phyloP scores from a whole-genome alignment of 1,284 basidiomycete species.

The Uromyces viciae-fabae region DNA sequence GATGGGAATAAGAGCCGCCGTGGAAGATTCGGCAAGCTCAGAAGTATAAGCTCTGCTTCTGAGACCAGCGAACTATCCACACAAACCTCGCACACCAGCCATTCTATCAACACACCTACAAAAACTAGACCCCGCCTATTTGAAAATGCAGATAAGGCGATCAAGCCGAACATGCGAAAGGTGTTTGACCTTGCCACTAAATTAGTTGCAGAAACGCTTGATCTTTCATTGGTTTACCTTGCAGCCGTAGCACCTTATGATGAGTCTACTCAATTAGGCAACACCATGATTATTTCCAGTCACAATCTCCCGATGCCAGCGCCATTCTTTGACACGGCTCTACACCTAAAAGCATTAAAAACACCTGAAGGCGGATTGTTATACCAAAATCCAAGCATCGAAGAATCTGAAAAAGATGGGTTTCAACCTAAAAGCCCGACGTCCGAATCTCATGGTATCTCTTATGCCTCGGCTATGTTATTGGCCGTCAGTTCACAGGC shows the following conservation, averaged over 20 bases:
- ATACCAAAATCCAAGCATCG: conserved; percentile 49
- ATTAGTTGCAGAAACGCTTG: conserved; percentile 48
- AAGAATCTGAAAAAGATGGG: conserved; percentile 22
- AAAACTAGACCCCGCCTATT: conserved; percentile 24
- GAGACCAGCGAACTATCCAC: conserved; percentile 14
- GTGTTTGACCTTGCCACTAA: conserved; percentile 50
- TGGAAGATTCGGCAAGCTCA: not conserved
- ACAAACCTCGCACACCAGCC: not conserved
- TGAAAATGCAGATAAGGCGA: not conserved
- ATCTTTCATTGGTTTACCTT: conserved; percentile 51
- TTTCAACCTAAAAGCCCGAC: conserved; percentile 9
- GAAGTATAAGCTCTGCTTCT: not conserved
- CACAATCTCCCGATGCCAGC: conserved; percentile 48
- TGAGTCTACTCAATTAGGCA: conserved; percentile 2
- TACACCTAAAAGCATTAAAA: conserved; percentile 51
- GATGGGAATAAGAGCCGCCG: not conserved
- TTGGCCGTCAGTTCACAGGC: conserved; percentile 49
- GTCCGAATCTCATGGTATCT: not conserved
- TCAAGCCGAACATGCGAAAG: conserved; percentile 48
- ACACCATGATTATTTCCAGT: conserved; percentile 48
- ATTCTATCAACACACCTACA: not conserved
- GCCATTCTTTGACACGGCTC: conserved; percentile 50
- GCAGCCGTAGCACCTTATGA: conserved; percentile 21
- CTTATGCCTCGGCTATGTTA: conserved; percentile 49
- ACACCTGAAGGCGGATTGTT: conserved; percentile 51